Percentiles rank a stretch among this genome's conserved stretches.
These are phyloP conservation scores for Metschnikowia similis DNA, from an alignment of 805 yeast genomes.

Conservation along the genomic window DNA sequence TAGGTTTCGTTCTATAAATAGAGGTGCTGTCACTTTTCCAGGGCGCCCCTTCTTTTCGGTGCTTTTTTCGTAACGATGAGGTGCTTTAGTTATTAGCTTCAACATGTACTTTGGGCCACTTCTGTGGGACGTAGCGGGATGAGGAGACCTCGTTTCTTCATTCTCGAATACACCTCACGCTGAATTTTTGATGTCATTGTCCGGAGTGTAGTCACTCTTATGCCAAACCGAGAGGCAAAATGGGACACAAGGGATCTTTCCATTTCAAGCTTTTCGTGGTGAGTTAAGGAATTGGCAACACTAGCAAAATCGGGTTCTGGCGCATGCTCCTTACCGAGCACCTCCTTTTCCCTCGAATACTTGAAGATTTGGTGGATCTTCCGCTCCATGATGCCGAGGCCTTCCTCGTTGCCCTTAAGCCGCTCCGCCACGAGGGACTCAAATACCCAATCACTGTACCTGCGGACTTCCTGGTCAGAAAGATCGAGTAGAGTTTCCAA, in stretches of 20 bases:
- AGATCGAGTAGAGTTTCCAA: constrained; percentile 40
- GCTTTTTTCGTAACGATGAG: no score
- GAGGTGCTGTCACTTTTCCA: no score
- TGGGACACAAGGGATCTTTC: not conserved
- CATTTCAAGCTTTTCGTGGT: not conserved
- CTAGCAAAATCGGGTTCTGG: not conserved
- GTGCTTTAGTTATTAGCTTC: not conserved
- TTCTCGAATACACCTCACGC: not conserved
- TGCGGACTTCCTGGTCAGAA: constrained; percentile 42
- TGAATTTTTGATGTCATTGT: constrained; percentile 1
- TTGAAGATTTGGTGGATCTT: constrained; percentile 32
- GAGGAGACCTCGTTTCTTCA: constrained; percentile 1
- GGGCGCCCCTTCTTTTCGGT: no score
- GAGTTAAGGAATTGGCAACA: constrained; percentile 4
- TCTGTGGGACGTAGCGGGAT: not conserved
- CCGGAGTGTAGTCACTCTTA: not conserved
- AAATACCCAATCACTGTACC: constrained; percentile 51
- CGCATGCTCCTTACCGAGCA: not conserved
- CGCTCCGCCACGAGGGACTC: constrained; percentile 26
- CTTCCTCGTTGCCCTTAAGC: constrained; percentile 15
- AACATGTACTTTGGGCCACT: not conserved
- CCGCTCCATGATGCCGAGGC: constrained; percentile 25
- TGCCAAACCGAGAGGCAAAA: constrained; percentile 1
- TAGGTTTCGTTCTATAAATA: no score
- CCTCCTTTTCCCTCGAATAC: not conserved